phyloP scores from a whole-genome alignment of 768 basidiomycete species.

The Piloderma croceum region DNA sequence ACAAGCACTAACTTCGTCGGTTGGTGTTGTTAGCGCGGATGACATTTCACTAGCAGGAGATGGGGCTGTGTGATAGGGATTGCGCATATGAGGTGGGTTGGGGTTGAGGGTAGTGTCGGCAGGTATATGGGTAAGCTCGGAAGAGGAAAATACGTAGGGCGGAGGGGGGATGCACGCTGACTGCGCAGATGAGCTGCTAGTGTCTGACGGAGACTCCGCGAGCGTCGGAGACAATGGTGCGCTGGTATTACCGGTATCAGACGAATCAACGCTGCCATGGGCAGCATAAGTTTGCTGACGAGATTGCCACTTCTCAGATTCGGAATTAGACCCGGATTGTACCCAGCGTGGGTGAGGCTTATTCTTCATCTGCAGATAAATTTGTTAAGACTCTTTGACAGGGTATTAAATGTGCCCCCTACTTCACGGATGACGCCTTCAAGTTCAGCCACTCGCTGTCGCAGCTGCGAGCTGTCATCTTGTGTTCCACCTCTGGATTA shows the following conservation, averaged over 20 bases:
- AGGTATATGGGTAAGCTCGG: constrained; percentile 22
- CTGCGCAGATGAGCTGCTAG: constrained; percentile 9
- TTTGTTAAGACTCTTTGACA: background rate
- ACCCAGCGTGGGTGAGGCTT: constrained; percentile 71
- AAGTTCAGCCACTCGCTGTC: constrained; percentile 73
- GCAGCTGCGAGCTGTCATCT: constrained; percentile 61
- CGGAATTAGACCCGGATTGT: too few relatives aligned
- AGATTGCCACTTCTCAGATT: too few relatives aligned
- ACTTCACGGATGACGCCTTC: constrained; percentile 83
- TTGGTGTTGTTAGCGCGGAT: constrained; percentile 38
- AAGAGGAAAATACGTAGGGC: constrained; percentile 25
- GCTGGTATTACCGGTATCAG: too few relatives aligned
- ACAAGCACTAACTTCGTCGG: too few relatives aligned
- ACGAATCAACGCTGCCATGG: too few relatives aligned
- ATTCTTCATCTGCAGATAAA: constrained; percentile 51
- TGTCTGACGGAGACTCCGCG: too few relatives aligned
- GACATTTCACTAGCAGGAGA: constrained; percentile 25
- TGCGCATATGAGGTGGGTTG: constrained; percentile 11
- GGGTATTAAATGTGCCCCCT: constrained; percentile 7
- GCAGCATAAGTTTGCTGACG: too few relatives aligned
- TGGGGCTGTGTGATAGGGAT: constrained; percentile 16
- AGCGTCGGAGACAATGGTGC: too few relatives aligned
- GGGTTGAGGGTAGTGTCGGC: constrained; percentile 3
- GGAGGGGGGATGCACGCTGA: constrained; percentile 26
- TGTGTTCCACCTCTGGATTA: constrained; percentile 32